Evolutionary conservation across 176 grass and related monocot species (phyloP).

Genomic region (Typha latifolia): DNA sequence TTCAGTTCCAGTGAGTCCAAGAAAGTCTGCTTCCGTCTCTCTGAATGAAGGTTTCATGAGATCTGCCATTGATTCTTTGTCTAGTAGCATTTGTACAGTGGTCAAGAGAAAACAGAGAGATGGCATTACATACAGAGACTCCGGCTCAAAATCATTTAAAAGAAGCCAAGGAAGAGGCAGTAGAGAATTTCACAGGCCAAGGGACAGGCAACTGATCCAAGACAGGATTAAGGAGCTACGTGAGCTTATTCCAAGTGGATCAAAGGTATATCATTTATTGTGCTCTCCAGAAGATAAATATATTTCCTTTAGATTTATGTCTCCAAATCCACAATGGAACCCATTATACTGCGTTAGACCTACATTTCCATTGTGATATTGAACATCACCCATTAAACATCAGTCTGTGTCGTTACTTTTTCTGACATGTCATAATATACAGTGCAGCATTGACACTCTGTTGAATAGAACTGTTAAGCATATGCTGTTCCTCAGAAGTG

Average conservation of each 20-base stretch:
- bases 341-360: neutral
- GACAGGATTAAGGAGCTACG: slow-evolving; percentile 67
- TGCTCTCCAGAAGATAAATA: neutral
- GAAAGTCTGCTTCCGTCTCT: slow-evolving; percentile 20
- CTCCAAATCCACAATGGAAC: neutral
- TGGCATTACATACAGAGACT: slow-evolving; percentile 5
- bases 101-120: slow-evolving; percentile 22
- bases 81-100: slow-evolving; percentile 8
- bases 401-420: neutral
- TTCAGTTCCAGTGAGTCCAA: slow-evolving; percentile 15
- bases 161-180: slow-evolving; percentile 29
- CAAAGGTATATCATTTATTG: slow-evolving; percentile 36
- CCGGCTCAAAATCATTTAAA: slow-evolving; percentile 17
- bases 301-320: slow-evolving; percentile 7
- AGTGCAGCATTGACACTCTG: slow-evolving; percentile 79
- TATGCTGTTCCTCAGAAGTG: slow-evolving; percentile 54
- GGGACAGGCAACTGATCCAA: slow-evolving; percentile 76
- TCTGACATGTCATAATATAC: slow-evolving; percentile 30
- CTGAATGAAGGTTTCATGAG: slow-evolving; percentile 22
- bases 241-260: slow-evolving; percentile 57
- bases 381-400: neutral
- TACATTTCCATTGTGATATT: neutral
- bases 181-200: slow-evolving; percentile 30
- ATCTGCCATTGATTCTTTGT: slow-evolving; percentile 14
- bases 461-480: slow-evolving; percentile 57